A percentile compares a stretch with the other conserved stretches of the same genome.
These are phyloP conservation scores for Elaphomyces granulatus DNA, from an alignment of 495 filamentous ascomycete species.

Conservation along the genomic window DNA sequence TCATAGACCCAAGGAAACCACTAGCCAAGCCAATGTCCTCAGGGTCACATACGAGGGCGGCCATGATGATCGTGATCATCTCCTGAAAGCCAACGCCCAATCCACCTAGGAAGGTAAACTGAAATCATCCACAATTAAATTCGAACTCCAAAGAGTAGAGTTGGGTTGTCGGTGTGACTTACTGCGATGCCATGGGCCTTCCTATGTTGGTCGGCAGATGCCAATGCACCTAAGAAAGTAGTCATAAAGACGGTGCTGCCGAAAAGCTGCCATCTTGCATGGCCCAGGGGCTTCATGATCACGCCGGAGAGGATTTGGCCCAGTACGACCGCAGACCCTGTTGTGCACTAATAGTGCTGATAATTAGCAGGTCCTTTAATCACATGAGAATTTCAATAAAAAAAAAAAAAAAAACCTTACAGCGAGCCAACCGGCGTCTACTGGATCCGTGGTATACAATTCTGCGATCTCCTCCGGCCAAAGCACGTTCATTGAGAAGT, in stretches of 20 bases:
- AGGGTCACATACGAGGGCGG: constrained; percentile 13
- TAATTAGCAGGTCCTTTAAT: neutral
- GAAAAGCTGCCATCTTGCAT: constrained; percentile 15
- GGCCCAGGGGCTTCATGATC: constrained; percentile 20
- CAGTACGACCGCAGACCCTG: constrained; percentile 13
- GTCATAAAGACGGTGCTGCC: constrained; percentile 11
- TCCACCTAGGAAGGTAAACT: constrained; percentile 22
- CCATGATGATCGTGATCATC: constrained; percentile 21
- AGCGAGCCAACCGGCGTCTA: constrained; percentile 23
- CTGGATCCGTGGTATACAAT: constrained; percentile 18
- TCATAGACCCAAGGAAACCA: constrained; percentile 24
- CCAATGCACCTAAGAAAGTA: constrained; percentile 16
- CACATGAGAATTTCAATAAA: neutral
- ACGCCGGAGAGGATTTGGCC: constrained; percentile 16
- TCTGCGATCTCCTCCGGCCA: constrained; percentile 21
- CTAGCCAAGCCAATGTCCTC: constrained; percentile 36
- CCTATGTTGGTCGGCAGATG: constrained; percentile 16
- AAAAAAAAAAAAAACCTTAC: constrained; percentile 12
- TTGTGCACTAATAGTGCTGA: constrained; percentile 10
- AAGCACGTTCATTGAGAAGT: constrained; percentile 24
- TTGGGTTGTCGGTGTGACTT: constrained; percentile 6
- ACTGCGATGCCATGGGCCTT: constrained; percentile 13
- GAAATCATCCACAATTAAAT: constrained; percentile 3
- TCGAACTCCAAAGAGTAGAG: too few relatives aligned
- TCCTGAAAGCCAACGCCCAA: constrained; percentile 22